A percentile compares a stretch with the other conserved stretches of the same genome.
phyloP scores from a whole-genome alignment of 225 moss, liverwort and hornwort species.

The Marchantia paleacea region DNA sequence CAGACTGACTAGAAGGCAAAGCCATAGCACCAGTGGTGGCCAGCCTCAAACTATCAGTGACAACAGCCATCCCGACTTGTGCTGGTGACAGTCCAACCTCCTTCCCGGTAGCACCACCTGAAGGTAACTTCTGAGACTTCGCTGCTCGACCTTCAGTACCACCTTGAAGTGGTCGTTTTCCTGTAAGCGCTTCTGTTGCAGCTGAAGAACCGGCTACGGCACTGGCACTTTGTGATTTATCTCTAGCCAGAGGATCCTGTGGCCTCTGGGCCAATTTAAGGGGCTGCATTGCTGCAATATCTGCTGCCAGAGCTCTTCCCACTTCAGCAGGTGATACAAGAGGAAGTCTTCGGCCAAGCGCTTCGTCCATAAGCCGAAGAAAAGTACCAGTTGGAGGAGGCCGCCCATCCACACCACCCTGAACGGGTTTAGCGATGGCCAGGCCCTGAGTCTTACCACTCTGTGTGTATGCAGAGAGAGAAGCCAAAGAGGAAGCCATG shows the following conservation, averaged over 20 bases:
- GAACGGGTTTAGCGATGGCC: constrained; percentile 6
- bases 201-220: not conserved
- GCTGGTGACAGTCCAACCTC: constrained; percentile 15
- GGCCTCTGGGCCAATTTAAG: constrained; percentile 24
- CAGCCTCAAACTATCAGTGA: constrained; percentile 26
- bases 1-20: constrained; percentile 5
- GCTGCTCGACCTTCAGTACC: constrained; percentile 19
- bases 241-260: constrained; percentile 22
- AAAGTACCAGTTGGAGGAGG: constrained; percentile 35
- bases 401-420: constrained; percentile 21
- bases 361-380: constrained; percentile 49
- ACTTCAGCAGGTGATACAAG: constrained; percentile 44
- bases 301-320: constrained; percentile 38
- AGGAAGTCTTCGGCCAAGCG: constrained; percentile 35
- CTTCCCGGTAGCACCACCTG: not conserved
- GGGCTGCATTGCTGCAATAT: constrained; percentile 38
- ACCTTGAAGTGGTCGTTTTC: constrained; percentile 26
- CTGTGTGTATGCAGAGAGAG: not conserved
- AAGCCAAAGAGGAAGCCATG: not conserved
- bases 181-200: constrained; percentile 16
- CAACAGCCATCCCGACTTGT: constrained; percentile 24
- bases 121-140: constrained; percentile 25
- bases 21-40: constrained; percentile 15
- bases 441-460: constrained; percentile 27
- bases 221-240: constrained; percentile 20